A percentile compares a stretch with the other conserved stretches of the same genome.
phyloP scores from a whole-genome alignment of 768 basidiomycete species.

The Inosperma sp. region DNA sequence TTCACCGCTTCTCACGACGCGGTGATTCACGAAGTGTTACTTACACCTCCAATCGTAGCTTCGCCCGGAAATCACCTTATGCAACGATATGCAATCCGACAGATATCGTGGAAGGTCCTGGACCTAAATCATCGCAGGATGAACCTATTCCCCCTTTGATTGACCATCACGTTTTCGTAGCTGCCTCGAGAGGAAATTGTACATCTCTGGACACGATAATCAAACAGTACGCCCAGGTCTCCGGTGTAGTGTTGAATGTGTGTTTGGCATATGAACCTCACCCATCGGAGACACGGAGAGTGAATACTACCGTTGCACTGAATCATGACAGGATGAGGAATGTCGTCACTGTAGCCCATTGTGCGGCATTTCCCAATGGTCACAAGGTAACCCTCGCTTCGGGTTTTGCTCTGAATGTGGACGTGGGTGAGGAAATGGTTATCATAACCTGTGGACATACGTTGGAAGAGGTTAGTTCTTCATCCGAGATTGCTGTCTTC shows the following conservation, averaged over 20 bases:
- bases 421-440: slow-evolving; percentile 28
- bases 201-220: slow-evolving; percentile 32
- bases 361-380: slow-evolving; percentile 31
- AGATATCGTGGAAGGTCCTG: slow-evolving; percentile 21
- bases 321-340: slow-evolving; percentile 25
- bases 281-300: slow-evolving; percentile 30
- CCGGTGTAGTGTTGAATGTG: slow-evolving; percentile 39
- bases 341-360: slow-evolving; percentile 52
- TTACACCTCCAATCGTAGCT: too few species aligned
- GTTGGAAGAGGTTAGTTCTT: slow-evolving; percentile 47
- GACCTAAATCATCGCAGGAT: slow-evolving; percentile 8
- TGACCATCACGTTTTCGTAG: slow-evolving; percentile 25
- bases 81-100: slow-evolving; percentile 24
- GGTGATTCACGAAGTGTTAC: too few species aligned
- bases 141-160: slow-evolving; percentile 17
- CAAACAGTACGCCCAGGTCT: slow-evolving; percentile 38
- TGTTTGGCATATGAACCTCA: slow-evolving; percentile 50
- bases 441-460: slow-evolving; percentile 61
- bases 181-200: slow-evolving; percentile 13
- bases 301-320: slow-evolving; percentile 19
- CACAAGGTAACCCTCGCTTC: slow-evolving; percentile 51
- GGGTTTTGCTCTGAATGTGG: slow-evolving; percentile 48
- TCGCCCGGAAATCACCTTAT: slow-evolving; percentile 11
- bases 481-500: too few species aligned
- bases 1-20: too few species aligned